These are phyloP conservation scores for Fusarium coffeatum DNA, from an alignment of 2,329 filamentous ascomycete genomes.

Conservation along the genomic window DNA sequence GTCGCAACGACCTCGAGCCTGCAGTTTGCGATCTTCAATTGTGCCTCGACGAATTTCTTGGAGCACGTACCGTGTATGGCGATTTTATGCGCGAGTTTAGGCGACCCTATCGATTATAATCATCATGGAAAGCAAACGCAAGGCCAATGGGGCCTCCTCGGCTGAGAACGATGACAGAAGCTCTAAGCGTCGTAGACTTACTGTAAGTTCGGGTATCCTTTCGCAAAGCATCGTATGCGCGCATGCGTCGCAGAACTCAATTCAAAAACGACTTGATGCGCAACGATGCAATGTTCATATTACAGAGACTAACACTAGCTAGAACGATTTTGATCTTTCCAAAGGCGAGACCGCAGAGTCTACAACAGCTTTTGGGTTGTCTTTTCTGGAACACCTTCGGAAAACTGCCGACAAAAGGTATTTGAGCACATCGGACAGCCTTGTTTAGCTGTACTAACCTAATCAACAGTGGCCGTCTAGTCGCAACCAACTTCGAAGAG, in stretches of 20 bases:
- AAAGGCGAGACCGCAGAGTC: slow-evolving; percentile 73
- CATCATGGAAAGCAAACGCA: slow-evolving; percentile 69
- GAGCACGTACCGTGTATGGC: slow-evolving; percentile 7
- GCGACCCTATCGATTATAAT: slow-evolving; percentile 41
- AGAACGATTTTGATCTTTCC: slow-evolving; percentile 61
- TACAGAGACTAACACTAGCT: slow-evolving; percentile 20
- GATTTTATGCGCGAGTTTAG: slow-evolving; percentile 46
- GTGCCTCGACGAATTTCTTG: slow-evolving; percentile 35
- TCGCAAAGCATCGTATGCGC: slow-evolving; percentile 6
- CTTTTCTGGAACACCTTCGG: slow-evolving; percentile 79
- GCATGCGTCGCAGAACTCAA: neutral
- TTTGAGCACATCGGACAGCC: slow-evolving; percentile 41
- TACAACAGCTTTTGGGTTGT: slow-evolving; percentile 77
- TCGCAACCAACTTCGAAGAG: slow-evolving; percentile 80
- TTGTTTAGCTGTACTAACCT: slow-evolving; percentile 36
- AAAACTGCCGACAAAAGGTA: slow-evolving; percentile 86
- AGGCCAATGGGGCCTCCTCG: slow-evolving; percentile 60
- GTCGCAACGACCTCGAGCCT: slow-evolving; percentile 33
- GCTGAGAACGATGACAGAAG: slow-evolving; percentile 64
- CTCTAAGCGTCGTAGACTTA: slow-evolving; percentile 66
- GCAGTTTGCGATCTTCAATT: slow-evolving; percentile 46
- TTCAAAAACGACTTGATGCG: neutral
- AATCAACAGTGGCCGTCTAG: slow-evolving; percentile 72
- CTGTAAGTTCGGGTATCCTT: slow-evolving; percentile 57
- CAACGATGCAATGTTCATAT: neutral